Base-by-base conservation (phyloP, 225 moss, liverwort and hornwort species). In the Neckera pumila region DNA sequence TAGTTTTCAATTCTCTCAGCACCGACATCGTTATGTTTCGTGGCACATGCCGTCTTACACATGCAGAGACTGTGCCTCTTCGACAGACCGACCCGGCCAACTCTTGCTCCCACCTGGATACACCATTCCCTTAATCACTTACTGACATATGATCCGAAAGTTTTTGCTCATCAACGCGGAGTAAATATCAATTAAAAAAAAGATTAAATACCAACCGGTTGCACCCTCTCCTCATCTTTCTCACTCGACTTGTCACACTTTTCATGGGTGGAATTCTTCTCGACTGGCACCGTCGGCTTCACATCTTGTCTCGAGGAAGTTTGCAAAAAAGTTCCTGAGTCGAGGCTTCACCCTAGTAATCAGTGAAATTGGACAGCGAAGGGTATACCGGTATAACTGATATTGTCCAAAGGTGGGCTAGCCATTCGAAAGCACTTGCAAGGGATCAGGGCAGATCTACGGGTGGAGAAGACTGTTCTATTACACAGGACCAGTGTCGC, bases 61-160 rank as follows among this genome's bases (percentile, higher is more conserved):
- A 84, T 91, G 74, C 88, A 89, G 72, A 96, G 94, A 87, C 87
- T 89, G 80, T 91, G 89, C 34, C 90, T 85, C 67, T 89, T 80
- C 34, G 77, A 90, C 47, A 93, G 93, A 22, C 92, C 49, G 93
- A 22, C 92, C 49, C 49, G 49, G 49, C 49, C 94, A 75, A 88
- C 89, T 38, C 94, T 83, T 61, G 95, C 94, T 61, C 92, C 94
- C 58, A 91, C 91, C 92, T 94, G 71, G 76, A 51, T 63, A 59
- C 57, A 57, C 31, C 47, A 43, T 43, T 49, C 47, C n/a, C 23
- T 53, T 59, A 8, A 56, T 77, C 54, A 43, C 17, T 45, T 47
- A 47, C 13, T 27, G 51, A 70, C 51, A 78, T 36, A 30, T 31
- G 40, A 57, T 43, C 17, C n/a, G n/a, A 43, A 56, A 42, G 5